A percentile compares a stretch with the other conserved stretches of the same genome.
Conservation (phyloP, 2,329 filamentous ascomycete genomes). For the Dactylonectria macrodidyma region DNA sequence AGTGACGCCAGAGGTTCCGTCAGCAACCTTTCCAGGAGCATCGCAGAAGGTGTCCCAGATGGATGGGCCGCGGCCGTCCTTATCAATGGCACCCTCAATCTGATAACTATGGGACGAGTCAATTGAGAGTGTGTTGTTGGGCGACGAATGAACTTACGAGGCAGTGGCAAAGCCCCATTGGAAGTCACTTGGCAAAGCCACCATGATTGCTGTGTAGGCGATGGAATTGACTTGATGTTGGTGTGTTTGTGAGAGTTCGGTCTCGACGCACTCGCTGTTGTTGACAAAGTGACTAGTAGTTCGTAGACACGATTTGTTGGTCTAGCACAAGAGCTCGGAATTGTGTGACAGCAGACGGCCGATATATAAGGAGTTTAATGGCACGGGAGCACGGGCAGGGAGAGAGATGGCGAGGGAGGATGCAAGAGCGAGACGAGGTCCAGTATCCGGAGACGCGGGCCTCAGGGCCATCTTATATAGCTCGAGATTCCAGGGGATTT, state of each 20-base stretch:
- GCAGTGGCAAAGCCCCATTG: slow-evolving; percentile 87
- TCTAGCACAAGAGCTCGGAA: background rate
- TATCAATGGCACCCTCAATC: slow-evolving; percentile 82
- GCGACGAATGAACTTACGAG: slow-evolving; percentile 64
- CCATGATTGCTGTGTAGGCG: slow-evolving; percentile 47
- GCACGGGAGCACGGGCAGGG: background rate
- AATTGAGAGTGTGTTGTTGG: slow-evolving; percentile 33
- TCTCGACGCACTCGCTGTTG: background rate
- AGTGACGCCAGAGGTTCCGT: slow-evolving; percentile 80
- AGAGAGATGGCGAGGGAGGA: background rate
- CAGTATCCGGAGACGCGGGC: slow-evolving; percentile 33
- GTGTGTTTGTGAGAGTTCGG: background rate
- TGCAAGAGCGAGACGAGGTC: slow-evolving; percentile 8
- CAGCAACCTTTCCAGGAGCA: slow-evolving; percentile 86
- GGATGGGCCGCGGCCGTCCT: slow-evolving; percentile 84
- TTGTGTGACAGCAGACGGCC: background rate
- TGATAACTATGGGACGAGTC: slow-evolving; percentile 77
- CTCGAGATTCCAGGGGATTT: slow-evolving; percentile 35
- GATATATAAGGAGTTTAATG: slow-evolving; percentile 3
- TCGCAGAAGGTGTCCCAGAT: slow-evolving; percentile 95
- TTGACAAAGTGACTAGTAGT: background rate
- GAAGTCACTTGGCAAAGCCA: slow-evolving; percentile 79
- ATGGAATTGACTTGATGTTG: slow-evolving; percentile 11
- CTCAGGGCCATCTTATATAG: slow-evolving; percentile 46
- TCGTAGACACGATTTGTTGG: background rate